A percentile compares a stretch with the other conserved stretches of the same genome.
These are phyloP conservation scores for Colletotrichum phormii DNA, from an alignment of 2,329 filamentous ascomycete genomes.

Conservation along the genomic window DNA sequence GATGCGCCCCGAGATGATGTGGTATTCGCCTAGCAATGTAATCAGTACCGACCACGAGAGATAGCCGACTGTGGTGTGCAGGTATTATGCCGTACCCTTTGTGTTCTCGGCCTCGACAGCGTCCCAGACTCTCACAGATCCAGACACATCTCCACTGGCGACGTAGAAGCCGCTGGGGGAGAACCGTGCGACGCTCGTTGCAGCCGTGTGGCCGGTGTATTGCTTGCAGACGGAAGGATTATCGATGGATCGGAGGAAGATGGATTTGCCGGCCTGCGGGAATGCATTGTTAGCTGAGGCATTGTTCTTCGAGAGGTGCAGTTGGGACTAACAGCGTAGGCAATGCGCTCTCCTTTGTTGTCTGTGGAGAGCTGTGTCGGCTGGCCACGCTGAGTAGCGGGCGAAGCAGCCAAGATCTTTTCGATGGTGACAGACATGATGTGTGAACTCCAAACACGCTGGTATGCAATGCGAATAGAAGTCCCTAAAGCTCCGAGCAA, in stretches of 20 bases:
- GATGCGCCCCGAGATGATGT: constrained; percentile 93
- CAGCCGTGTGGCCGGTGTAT: constrained; percentile 90
- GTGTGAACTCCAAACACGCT: not conserved
- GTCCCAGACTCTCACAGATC: constrained; percentile 93
- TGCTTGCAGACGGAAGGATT: constrained; percentile 86
- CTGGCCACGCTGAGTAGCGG: constrained; percentile 79
- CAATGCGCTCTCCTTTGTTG: constrained; percentile 88
- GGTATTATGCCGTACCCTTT: constrained; percentile 65
- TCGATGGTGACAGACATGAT: constrained; percentile 67
- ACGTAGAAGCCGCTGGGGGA: constrained; percentile 95
- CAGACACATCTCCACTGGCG: constrained; percentile 88
- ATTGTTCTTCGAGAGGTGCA: not conserved
- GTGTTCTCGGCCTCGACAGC: constrained; percentile 85
- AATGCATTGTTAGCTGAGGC: not conserved
- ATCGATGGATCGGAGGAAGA: constrained; percentile 96
- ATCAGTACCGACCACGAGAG: constrained; percentile 1
- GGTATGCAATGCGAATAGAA: not conserved
- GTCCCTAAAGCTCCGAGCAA: constrained; percentile 1
- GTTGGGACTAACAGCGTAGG: constrained; percentile 80
- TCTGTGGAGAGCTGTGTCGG: constrained; percentile 91
- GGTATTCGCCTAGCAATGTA: constrained; percentile 76
- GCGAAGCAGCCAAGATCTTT: constrained; percentile 86
- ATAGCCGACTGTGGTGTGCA: not conserved
- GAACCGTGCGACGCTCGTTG: constrained; percentile 93
- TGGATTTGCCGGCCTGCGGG: constrained; percentile 88